phyloP scores from a whole-genome alignment of 148 eudicot species.

The Arbutus unedo region DNA sequence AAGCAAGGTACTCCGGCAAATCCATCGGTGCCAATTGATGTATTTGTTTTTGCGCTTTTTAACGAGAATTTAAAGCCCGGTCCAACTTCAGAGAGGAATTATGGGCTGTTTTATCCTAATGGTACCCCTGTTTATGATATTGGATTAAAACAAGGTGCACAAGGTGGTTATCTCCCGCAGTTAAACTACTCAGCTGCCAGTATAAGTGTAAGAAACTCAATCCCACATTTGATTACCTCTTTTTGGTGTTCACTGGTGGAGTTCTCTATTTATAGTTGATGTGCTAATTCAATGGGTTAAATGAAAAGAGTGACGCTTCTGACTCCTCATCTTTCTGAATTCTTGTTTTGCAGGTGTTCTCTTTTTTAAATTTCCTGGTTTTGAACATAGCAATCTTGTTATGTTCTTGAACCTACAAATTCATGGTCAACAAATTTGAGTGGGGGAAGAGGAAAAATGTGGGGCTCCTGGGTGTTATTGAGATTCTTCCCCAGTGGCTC shows the following conservation, averaged over 20 bases:
- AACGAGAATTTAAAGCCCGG: slow-evolving; percentile 89
- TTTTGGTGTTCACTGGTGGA: neutral
- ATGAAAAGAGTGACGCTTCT: neutral
- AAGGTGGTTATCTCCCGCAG: slow-evolving; percentile 47
- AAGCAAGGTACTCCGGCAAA: slow-evolving; percentile 71
- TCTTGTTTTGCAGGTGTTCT: slow-evolving; percentile 41
- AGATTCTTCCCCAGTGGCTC: slow-evolving; percentile 15
- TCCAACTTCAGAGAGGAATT: slow-evolving; percentile 80
- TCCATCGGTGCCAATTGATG: slow-evolving; percentile 59
- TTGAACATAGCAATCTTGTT: slow-evolving; percentile 29
- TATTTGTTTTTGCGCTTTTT: slow-evolving; percentile 80
- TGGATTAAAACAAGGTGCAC: slow-evolving; percentile 37
- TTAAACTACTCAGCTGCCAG: slow-evolving; percentile 36
- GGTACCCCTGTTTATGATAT: slow-evolving; percentile 64
- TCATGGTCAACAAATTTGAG: neutral
- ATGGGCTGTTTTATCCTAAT: slow-evolving; percentile 80
- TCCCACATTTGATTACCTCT: neutral
- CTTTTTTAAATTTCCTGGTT: slow-evolving; percentile 22
- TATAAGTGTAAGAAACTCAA: slow-evolving; percentile 29
- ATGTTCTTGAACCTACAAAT: slow-evolving; percentile 21
- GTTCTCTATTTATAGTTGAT: neutral
- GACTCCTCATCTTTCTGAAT: neutral
- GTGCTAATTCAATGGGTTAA: neutral
- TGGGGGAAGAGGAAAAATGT: slow-evolving; percentile 12
- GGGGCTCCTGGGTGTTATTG: slow-evolving; percentile 10